These are phyloP conservation scores for Penicillium janthinellum DNA, from an alignment of 2,329 filamentous ascomycete species.

Conservation along the genomic window DNA sequence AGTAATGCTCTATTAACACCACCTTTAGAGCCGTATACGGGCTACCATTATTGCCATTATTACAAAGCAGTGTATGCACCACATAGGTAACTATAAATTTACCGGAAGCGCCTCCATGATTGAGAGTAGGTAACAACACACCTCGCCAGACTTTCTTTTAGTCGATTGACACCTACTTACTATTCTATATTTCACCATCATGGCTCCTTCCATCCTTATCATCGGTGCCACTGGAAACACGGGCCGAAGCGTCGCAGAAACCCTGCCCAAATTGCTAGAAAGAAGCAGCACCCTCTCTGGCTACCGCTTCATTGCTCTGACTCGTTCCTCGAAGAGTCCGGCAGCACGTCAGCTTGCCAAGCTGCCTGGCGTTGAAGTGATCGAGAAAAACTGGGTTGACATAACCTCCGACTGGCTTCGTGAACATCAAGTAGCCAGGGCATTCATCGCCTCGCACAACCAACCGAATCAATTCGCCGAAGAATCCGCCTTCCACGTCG, in stretches of 20 bases:
- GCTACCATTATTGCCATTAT: no score
- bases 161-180: no score
- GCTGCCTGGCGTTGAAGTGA: constrained; percentile 38
- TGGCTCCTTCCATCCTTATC: constrained; percentile 41
- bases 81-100: no score
- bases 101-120: not conserved
- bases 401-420: constrained; percentile 47
- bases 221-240: constrained; percentile 46
- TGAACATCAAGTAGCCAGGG: constrained; percentile 37
- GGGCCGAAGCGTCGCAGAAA: constrained; percentile 32
- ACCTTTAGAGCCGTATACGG: no score
- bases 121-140: no score
- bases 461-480: constrained; percentile 44
- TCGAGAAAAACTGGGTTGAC: constrained; percentile 41
- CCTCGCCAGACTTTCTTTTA: no score
- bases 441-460: constrained; percentile 46
- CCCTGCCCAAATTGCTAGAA: constrained; percentile 28
- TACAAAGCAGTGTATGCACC: no score
- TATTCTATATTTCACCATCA: constrained; percentile 10
- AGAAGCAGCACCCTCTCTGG: constrained; percentile 14
- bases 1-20: no score
- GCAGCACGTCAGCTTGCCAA: constrained; percentile 31
- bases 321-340: constrained; percentile 30
- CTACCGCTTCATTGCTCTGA: constrained; percentile 36
- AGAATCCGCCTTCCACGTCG: constrained; percentile 42